Base-by-base conservation (phyloP, 768 basidiomycete genomes). In the Sarcomyxa edulis region DNA sequence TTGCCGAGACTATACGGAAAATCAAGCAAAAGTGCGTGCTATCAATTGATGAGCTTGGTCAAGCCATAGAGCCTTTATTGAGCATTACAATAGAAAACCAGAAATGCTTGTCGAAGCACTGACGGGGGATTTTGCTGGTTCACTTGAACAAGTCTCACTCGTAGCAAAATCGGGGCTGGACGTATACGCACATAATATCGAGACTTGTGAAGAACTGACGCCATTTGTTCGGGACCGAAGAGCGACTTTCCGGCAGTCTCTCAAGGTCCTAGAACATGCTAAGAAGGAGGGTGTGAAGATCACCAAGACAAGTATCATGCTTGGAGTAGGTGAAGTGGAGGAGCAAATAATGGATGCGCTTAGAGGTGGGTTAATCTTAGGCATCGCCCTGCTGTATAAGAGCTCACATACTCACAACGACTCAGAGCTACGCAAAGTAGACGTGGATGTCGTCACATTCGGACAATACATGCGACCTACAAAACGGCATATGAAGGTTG, bases 391-490 rank as follows among this genome's bases (percentile, higher is more conserved):
- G n/a, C n/a, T n/a, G n/a, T n/a, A n/a, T n/a, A n/a, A n/a, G n/a
- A n/a, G n/a, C n/a, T n/a, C n/a, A n/a, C n/a, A n/a, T n/a, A n/a
- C n/a, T n/a, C n/a, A n/a, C n/a, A n/a, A n/a, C n/a, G n/a, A n/a
- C n/a, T 32, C 56, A 98, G 96, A 95, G 47, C 73, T 98, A 6
- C 84, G 95, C 30, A 82, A 81, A 48, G 68, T 80, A 32, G 75
- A 91, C 48, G 94, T 98, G 31, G 95, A 98, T 53, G 95, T 99
- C 5, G 92, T 99, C 20, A 99, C 96, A 2, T 98, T 99, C 56
- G 96, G 96, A 2, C 96, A 99, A 64, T 99, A 99, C 61, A 98
- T 99, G 96, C 85, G 96, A 34, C 96, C 96, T 6, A 97, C 96
- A 7, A 98, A 98, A 61, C 77, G 83, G 20, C 96, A 99, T 62